A percentile compares a stretch with the other conserved stretches of the same genome.
Evolutionary conservation across 441 rosid genomes (phyloP).

Genomic region (Erodium chrysanthum): DNA sequence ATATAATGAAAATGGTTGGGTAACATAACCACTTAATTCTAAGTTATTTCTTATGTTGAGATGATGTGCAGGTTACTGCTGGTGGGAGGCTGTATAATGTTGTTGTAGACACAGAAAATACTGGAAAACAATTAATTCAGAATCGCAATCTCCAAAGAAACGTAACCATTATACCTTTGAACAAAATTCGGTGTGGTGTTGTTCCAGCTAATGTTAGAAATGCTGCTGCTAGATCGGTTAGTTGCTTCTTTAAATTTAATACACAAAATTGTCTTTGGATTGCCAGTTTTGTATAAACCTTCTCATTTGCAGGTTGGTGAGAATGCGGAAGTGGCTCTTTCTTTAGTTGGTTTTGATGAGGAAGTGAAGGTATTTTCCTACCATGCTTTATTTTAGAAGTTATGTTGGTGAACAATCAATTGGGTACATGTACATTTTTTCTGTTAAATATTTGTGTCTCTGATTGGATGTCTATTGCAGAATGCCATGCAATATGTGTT

Average conservation of each 20-base stretch:
- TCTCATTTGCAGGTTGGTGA: conserved; percentile 64
- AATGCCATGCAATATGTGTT: conserved; percentile 87
- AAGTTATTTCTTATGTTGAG: conserved; percentile 13
- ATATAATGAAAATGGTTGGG: conserved; percentile 17
- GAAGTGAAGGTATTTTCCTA: conserved; percentile 55
- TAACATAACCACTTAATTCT: conserved; percentile 4
- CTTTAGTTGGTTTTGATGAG: conserved; percentile 70
- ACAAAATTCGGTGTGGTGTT: conserved; percentile 58
- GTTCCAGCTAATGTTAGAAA: conserved; percentile 61
- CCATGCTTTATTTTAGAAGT: neutral
- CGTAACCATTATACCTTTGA: conserved; percentile 87
- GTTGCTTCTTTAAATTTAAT: conserved; percentile 23
- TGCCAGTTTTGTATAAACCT: conserved; percentile 10
- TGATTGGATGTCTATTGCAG: conserved; percentile 40
- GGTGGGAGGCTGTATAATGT: conserved; percentile 90
- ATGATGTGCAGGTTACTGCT: conserved; percentile 65
- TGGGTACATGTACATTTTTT: neutral
- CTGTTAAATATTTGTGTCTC: conserved; percentile 13
- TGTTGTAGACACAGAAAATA: conserved; percentile 84
- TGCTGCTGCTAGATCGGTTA: conserved; percentile 68
- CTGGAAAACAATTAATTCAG: conserved; percentile 88
- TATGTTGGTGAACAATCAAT: conserved; percentile 1
- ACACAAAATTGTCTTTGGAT: neutral
- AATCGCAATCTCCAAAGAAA: conserved; percentile 86
- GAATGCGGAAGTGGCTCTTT: conserved; percentile 83